phyloP scores from a whole-genome alignment of 202 grass and related monocot genomes.

The Panicum hallii region DNA sequence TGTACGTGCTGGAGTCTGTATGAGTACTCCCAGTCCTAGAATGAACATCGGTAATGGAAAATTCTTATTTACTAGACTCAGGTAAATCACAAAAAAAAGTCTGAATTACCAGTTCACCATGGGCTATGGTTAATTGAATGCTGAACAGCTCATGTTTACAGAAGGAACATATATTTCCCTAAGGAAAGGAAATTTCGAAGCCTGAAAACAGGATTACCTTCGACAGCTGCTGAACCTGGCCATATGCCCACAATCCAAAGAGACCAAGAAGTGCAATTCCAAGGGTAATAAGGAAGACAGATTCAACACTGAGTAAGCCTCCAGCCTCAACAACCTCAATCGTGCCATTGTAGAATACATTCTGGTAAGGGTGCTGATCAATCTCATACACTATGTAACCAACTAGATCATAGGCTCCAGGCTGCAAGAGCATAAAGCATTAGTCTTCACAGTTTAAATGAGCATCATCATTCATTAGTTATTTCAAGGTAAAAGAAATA shows the following conservation, averaged over 20 bases:
- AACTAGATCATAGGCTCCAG: slow-evolving; percentile 96
- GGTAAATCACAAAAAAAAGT: neutral
- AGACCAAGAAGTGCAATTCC: slow-evolving; percentile 76
- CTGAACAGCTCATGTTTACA: neutral
- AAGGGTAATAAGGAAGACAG: slow-evolving; percentile 95
- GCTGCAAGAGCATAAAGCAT: slow-evolving; percentile 58
- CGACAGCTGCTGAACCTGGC: slow-evolving; percentile 90
- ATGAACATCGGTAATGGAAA: neutral
- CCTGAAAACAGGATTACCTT: slow-evolving; percentile 55
- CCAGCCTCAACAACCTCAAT: slow-evolving; percentile 90
- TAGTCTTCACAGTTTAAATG: neutral
- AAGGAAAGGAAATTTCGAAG: neutral
- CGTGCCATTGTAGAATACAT: slow-evolving; percentile 94
- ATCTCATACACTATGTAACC: slow-evolving; percentile 95
- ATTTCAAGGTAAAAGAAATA: slow-evolving; percentile 35
- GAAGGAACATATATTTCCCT: neutral
- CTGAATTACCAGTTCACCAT: neutral
- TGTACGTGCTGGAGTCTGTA: neutral
- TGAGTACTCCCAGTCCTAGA: slow-evolving; percentile 5
- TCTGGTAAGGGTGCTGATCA: slow-evolving; percentile 82
- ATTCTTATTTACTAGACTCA: neutral
- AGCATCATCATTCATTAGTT: slow-evolving; percentile 14
- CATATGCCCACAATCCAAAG: slow-evolving; percentile 90
- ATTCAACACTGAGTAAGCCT: slow-evolving; percentile 85
- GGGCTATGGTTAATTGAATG: slow-evolving; percentile 3